Base-by-base conservation (phyloP, 2,329 filamentous ascomycete species). In the Aspergillus intermedius region DNA sequence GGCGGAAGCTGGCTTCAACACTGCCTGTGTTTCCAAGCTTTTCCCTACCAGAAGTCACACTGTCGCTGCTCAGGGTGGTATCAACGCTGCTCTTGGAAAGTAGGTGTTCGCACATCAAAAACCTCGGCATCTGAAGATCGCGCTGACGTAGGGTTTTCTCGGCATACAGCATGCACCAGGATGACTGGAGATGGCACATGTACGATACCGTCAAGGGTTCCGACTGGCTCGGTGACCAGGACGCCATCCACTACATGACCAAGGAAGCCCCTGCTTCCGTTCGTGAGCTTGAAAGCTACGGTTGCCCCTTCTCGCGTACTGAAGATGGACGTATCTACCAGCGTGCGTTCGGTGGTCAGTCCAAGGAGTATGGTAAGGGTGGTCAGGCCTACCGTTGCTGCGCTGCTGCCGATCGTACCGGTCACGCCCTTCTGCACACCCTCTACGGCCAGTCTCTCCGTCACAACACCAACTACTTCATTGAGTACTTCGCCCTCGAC, bases 401-500 rank as follows among this genome's bases (percentile, higher is more conserved):
- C 71, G 91, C 91, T 71, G 93, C 91, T 52, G 93, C 91, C 60
- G 93, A 98, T 72, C 82, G 91, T 80, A 97, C 93, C 55, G 93
- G 93, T 56, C 93, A 98, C 75, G 93, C 93, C 64, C 87, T 98
- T 60, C 83, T 98, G 46, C 93, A 98, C 81, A 98, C 93, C 22
- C 87, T 98, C 58, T 98, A 97, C 75, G 93, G 93, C 64, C 91
- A 96, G 77, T 96, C 91, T 47, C 82, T 97, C 53, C 81, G 88
- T 68, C 90, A 97, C 81, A 95, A 96, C 80, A 96, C 91, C 67
- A 96, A 96, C 79, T 98, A 96, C 81, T 97, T 98, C 76, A 96
- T 98, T 72, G 93, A 97, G 75, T 97, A 91, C 80, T 98, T 97
- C 71, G 93, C 91, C 62, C 81, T 95, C 59, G 93, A 97, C 69